Evolutionary conservation across 305 asterid genomes (phyloP).

Genomic region (Solanum hybrid): DNA sequence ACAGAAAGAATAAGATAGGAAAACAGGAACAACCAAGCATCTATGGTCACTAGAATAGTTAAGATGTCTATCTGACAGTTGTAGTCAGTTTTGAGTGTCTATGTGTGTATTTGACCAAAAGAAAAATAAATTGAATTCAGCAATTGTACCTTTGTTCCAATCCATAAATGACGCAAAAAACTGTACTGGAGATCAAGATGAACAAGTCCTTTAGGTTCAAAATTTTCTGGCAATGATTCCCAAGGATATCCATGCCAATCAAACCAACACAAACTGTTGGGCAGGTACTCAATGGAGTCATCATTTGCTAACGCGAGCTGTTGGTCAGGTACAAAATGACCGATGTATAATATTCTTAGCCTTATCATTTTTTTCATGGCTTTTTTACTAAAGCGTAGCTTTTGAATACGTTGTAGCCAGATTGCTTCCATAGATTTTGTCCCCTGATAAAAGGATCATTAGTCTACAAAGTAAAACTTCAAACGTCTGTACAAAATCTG

Average conservation of each 20-base stretch:
- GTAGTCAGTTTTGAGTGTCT: neutral
- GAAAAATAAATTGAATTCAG: neutral
- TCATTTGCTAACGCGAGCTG: neutral
- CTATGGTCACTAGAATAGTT: neutral
- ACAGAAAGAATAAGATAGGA: neutral
- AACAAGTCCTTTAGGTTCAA: neutral
- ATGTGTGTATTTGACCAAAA: neutral
- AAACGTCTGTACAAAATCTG: neutral
- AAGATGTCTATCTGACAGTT: neutral
- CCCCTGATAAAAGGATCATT: neutral
- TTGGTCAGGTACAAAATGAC: neutral
- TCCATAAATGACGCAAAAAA: neutral
- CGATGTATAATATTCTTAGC: neutral
- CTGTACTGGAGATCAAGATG: neutral
- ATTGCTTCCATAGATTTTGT: neutral
- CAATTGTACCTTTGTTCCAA: neutral
- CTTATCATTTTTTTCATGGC: neutral
- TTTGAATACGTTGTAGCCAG: neutral
- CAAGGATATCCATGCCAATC: neutral
- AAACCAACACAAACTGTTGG: neutral
- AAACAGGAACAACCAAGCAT: neutral
- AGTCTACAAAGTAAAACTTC: neutral
- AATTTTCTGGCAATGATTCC: neutral
- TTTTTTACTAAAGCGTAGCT: neutral
- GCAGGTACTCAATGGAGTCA: neutral